Percentiles rank a stretch among this genome's conserved stretches.
These are phyloP conservation scores for Chlamydomonas schloesseri DNA, from an alignment of 139 green algal species.

Conservation along the genomic window DNA sequence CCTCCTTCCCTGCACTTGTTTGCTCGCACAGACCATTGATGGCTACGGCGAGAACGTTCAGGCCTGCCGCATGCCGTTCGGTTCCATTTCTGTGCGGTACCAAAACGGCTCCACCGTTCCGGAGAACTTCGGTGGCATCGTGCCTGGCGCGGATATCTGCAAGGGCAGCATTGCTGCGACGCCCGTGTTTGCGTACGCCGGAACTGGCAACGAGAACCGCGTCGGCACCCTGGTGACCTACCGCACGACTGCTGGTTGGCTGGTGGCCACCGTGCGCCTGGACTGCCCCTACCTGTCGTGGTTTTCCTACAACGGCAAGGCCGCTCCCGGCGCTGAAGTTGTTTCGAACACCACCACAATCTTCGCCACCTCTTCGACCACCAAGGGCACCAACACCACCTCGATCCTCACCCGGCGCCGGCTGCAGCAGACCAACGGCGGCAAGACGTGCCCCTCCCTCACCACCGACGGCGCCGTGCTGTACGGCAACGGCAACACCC, in stretches of 20 bases:
- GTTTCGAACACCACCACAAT: background rate
- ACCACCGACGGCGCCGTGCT: slow-evolving; percentile 19
- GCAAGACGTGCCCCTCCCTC: slow-evolving; percentile 12
- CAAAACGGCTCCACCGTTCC: too few relatives aligned
- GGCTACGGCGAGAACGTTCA: slow-evolving; percentile 30
- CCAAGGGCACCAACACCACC: background rate
- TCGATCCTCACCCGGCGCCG: background rate
- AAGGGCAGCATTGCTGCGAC: background rate
- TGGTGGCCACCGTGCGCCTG: slow-evolving; percentile 30
- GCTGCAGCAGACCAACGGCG: background rate
- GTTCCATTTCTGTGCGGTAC: too few relatives aligned
- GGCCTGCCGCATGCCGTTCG: slow-evolving; percentile 24
- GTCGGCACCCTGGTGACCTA: slow-evolving; percentile 32
- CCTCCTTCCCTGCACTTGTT: too few relatives aligned
- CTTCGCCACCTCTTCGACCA: background rate
- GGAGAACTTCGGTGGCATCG: slow-evolving; percentile 11
- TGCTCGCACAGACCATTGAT: slow-evolving; percentile 28
- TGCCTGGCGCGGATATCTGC: slow-evolving; percentile 19
- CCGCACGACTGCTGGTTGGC: slow-evolving; percentile 8
- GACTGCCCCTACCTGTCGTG: slow-evolving; percentile 37
- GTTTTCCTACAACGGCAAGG: slow-evolving; percentile 32
- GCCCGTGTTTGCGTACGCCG: slow-evolving; percentile 7
- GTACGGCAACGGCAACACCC: slow-evolving; percentile 15
- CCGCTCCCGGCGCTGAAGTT: background rate
- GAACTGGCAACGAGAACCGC: background rate